Evolutionary conservation across 768 basidiomycete species (phyloP).

Genomic region (Mrakia gelida): DNA sequence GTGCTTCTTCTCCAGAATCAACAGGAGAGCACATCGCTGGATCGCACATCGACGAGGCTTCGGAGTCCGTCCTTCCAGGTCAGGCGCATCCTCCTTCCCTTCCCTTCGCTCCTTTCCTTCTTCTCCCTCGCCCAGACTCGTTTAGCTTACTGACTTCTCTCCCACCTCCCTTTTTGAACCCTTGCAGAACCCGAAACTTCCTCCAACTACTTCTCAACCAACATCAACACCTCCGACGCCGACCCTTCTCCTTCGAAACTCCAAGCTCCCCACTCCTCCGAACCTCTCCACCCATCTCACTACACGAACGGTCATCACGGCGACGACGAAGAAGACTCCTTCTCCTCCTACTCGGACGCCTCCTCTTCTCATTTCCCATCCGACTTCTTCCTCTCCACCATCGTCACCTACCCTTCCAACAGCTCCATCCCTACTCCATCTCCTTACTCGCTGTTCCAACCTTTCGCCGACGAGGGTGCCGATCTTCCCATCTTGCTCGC

Average conservation of each 20-base stretch:
- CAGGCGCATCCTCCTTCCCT: neutral
- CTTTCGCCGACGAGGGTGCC: neutral
- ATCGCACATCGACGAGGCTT: neutral
- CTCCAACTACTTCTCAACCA: neutral
- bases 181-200: neutral
- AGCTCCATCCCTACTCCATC: neutral
- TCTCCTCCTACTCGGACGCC: conserved; percentile 8
- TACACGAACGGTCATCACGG: neutral
- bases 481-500: conserved; percentile 20
- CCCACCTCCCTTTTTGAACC: neutral
- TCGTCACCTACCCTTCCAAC: conserved; percentile 6
- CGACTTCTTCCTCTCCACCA: conserved; percentile 19
- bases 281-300: neutral
- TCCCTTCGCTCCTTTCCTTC: neutral
- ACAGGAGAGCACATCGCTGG: neutral
- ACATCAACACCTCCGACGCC: neutral
- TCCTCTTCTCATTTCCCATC: conserved; percentile 8
- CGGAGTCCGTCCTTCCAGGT: neutral
- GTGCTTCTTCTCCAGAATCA: neutral
- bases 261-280: neutral
- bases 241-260: neutral
- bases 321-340: conserved; percentile 15
- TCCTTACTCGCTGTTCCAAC: conserved; percentile 20
- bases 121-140: no score
- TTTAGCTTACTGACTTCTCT: neutral